Evolutionary conservation across 148 eudicot genomes (phyloP).

Genomic region (Spergularia marina): DNA sequence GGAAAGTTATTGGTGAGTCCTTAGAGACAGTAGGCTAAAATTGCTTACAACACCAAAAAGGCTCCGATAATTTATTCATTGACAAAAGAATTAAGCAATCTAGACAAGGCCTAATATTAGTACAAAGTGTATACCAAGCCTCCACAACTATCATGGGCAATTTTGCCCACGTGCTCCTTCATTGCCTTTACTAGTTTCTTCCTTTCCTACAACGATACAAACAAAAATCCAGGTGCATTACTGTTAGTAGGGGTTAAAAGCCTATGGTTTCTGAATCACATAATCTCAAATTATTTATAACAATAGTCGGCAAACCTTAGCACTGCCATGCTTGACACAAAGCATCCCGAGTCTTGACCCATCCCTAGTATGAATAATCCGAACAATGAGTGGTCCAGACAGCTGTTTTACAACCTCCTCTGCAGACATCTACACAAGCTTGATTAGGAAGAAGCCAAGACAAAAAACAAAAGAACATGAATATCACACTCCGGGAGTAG

Average conservation of each 20-base stretch:
- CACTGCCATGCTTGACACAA: constrained; percentile 83
- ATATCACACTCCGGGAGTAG: neutral
- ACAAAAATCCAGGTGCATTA: constrained; percentile 4
- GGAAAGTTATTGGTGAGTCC: neutral
- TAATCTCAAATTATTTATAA: neutral
- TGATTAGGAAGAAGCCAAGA: constrained; percentile 19
- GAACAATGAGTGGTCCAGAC: constrained; percentile 67
- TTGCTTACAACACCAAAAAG: constrained; percentile 6
- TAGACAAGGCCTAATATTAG: neutral
- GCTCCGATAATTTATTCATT: neutral
- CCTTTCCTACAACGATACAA: constrained; percentile 50
- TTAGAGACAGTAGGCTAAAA: neutral
- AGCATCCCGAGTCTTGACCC: constrained; percentile 81
- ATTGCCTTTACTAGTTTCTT: constrained; percentile 83
- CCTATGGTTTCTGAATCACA: constrained; percentile 1
- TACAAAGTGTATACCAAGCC: constrained; percentile 46
- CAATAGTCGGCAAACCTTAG: constrained; percentile 60
- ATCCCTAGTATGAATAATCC: constrained; percentile 81
- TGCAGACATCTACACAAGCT: constrained; percentile 60
- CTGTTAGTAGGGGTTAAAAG: constrained; percentile 13
- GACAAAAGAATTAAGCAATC: neutral
- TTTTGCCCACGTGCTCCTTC: constrained; percentile 70
- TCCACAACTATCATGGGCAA: constrained; percentile 67
- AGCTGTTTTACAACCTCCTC: constrained; percentile 73
- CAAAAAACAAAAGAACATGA: neutral